Evolutionary conservation across 495 filamentous ascomycete species (phyloP).

Genomic region (Trichocladium antarcticum): DNA sequence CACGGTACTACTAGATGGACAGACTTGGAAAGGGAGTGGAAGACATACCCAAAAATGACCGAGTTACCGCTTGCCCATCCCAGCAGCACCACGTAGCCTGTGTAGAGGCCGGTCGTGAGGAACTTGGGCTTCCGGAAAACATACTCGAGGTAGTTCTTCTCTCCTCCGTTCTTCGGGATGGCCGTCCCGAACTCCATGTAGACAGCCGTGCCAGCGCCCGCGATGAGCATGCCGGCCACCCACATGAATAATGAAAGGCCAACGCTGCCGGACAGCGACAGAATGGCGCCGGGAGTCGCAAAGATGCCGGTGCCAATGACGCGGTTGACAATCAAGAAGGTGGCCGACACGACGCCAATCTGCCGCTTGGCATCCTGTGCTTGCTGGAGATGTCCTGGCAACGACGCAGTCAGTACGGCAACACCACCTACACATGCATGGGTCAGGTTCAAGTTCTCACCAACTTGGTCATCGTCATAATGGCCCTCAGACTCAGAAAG

Average conservation of each 20-base stretch:
- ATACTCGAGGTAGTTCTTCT: constrained; percentile 59
- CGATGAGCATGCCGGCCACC: constrained; percentile 52
- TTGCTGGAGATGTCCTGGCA: constrained; percentile 14
- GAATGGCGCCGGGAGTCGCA: constrained; percentile 58
- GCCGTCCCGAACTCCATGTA: constrained; percentile 51
- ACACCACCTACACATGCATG: background rate
- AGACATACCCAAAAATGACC: constrained; percentile 43
- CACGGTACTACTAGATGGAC: background rate
- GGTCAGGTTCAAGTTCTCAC: background rate
- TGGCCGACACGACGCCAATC: constrained; percentile 29
- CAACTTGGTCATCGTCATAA: constrained; percentile 2
- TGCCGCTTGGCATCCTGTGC: constrained; percentile 28
- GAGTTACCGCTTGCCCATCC: constrained; percentile 50
- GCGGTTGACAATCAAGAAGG: constrained; percentile 42
- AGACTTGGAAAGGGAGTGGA: no score
- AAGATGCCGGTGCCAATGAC: constrained; percentile 76
- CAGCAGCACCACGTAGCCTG: constrained; percentile 46
- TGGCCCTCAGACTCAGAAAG: background rate
- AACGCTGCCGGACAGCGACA: constrained; percentile 55
- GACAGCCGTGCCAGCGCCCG: constrained; percentile 51
- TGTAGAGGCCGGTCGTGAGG: constrained; percentile 52
- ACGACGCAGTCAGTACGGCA: background rate
- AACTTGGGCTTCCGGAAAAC: constrained; percentile 54
- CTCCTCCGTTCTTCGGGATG: constrained; percentile 45
- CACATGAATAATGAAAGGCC: constrained; percentile 57